Conservation (phyloP, 2,329 filamentous ascomycete species). For the Diaporthe batatas region DNA sequence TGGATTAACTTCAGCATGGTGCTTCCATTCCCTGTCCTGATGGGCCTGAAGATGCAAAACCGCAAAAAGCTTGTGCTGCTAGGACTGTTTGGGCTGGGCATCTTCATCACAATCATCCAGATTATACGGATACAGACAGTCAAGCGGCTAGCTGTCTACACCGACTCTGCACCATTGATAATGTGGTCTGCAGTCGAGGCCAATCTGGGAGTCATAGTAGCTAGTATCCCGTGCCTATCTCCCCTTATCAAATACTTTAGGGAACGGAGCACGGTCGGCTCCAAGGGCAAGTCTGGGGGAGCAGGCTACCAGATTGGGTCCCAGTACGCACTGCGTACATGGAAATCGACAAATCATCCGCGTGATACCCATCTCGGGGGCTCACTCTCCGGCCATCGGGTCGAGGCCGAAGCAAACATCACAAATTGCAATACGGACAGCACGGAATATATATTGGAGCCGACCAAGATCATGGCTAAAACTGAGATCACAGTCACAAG, state of each 20-base stretch:
- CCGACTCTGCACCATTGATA: constrained; percentile 57
- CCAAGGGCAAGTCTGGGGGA: constrained; percentile 12
- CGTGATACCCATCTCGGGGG: neutral
- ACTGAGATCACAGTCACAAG: constrained; percentile 31
- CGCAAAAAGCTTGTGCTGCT: constrained; percentile 59
- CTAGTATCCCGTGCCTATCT: constrained; percentile 50
- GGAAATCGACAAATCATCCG: constrained; percentile 4
- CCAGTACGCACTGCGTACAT: constrained; percentile 22
- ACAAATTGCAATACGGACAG: neutral
- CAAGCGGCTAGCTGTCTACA: constrained; percentile 57
- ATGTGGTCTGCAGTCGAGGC: constrained; percentile 37
- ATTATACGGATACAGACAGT: constrained; percentile 65
- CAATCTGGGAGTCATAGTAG: constrained; percentile 38
- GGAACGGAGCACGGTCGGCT: constrained; percentile 14
- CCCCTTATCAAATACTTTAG: constrained; percentile 55
- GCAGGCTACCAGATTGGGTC: constrained; percentile 29
- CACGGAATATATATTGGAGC: constrained; percentile 25
- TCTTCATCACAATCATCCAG: constrained; percentile 65
- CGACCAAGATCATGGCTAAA: constrained; percentile 24
- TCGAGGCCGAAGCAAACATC: constrained; percentile 4
- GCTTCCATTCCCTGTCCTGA: constrained; percentile 57
- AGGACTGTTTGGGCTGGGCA: constrained; percentile 61
- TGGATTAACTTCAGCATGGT: constrained; percentile 55
- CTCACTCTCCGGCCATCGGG: constrained; percentile 5
- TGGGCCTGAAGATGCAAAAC: constrained; percentile 51